Conservation (phyloP, 352 stramenopile genomes). For the Phytopythium mirpurense region DNA sequence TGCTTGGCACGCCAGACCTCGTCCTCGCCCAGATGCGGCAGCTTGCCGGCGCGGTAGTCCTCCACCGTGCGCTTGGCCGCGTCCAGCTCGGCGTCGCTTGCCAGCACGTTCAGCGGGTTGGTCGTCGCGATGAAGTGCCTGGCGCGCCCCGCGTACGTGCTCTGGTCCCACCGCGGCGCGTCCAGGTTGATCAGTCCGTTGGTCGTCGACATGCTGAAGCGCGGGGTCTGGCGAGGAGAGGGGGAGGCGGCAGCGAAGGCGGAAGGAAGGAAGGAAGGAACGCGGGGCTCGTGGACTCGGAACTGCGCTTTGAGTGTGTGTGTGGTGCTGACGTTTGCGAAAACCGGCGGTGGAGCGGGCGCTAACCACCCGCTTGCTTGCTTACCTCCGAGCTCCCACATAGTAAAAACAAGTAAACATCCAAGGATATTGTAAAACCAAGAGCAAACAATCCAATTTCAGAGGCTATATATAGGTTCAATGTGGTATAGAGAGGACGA, state of each 20-base stretch:
- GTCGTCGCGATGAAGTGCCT: conserved; percentile 87
- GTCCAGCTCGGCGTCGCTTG: conserved; percentile 69
- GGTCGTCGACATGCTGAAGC: not conserved
- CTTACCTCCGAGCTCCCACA: too few species aligned
- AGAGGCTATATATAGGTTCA: too few species aligned
- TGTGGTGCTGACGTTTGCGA: conserved; percentile 1
- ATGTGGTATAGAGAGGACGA: too few species aligned
- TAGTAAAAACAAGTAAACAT: too few species aligned
- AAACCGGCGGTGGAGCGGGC: too few species aligned
- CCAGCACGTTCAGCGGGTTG: conserved; percentile 79
- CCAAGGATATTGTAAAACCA: too few species aligned
- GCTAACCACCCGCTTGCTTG: too few species aligned
- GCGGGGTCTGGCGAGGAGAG: not conserved
- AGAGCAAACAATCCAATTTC: too few species aligned
- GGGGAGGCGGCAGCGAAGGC: not conserved
- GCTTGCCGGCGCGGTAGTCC: conserved; percentile 46
- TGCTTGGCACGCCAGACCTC: conserved; percentile 83
- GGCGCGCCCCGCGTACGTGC: conserved; percentile 67
- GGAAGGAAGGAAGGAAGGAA: too few species aligned
- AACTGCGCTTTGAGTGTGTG: too few species aligned
- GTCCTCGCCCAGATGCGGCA: conserved; percentile 43
- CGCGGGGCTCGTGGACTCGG: too few species aligned
- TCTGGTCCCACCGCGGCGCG: conserved; percentile 81
- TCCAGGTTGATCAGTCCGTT: conserved; percentile 37
- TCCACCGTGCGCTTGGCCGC: conserved; percentile 64